Conservation (phyloP, 306 rosid species). For the Malus asiatica region DNA sequence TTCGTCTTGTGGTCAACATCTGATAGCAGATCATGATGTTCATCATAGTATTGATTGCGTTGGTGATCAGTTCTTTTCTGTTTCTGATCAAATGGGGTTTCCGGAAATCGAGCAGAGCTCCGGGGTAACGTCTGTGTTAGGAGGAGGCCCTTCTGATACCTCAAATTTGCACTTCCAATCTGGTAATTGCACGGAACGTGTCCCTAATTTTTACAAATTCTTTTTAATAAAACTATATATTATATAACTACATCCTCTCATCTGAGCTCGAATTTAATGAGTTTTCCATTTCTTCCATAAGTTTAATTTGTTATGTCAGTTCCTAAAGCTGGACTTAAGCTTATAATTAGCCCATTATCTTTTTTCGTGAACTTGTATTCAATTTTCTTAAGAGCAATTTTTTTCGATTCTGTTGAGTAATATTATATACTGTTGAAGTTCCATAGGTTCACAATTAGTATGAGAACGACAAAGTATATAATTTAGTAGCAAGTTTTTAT, state of each 20-base stretch:
- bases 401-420: too few species aligned
- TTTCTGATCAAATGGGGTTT: slow-evolving; percentile 46
- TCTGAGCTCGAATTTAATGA: background rate
- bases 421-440: background rate
- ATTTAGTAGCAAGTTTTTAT: slow-evolving; percentile 24
- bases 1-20: slow-evolving; percentile 19
- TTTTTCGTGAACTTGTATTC: background rate
- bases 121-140: slow-evolving; percentile 32
- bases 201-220: background rate
- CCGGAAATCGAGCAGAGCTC: slow-evolving; percentile 48
- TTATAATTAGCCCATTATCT: background rate
- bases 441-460: slow-evolving; percentile 3
- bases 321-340: background rate
- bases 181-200: slow-evolving; percentile 44
- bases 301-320: background rate
- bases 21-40: slow-evolving; percentile 1
- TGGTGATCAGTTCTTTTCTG: slow-evolving; percentile 30
- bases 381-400: background rate
- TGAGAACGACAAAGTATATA: slow-evolving; percentile 16
- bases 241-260: background rate
- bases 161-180: slow-evolving; percentile 42
- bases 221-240: background rate
- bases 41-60: background rate
- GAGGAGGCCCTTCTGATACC: slow-evolving; percentile 21
- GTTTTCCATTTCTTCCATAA: background rate